A percentile compares a stretch with the other conserved stretches of the same genome.
Conservation (phyloP, 371 early-diverging fungal species). For the Lichtheimia ornata region DNA sequence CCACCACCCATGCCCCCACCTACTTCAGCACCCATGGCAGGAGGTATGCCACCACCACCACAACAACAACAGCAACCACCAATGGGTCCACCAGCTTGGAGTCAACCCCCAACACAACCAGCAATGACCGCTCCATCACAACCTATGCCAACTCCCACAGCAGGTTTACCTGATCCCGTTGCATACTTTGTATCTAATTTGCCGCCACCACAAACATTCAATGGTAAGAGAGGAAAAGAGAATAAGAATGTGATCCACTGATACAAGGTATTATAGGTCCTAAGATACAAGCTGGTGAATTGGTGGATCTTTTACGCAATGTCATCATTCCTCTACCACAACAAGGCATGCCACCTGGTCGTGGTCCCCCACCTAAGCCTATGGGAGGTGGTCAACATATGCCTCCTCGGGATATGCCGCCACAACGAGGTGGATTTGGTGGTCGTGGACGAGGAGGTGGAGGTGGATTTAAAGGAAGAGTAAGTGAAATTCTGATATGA, state of each 20-base stretch:
- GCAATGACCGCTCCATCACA: not conserved
- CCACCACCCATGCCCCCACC: constrained; percentile 11
- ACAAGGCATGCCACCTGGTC: constrained; percentile 19
- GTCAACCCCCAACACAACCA: not conserved
- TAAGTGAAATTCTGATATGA: constrained; percentile 4
- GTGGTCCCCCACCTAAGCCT: constrained; percentile 14
- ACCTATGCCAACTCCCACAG: constrained; percentile 14
- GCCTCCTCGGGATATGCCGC: constrained; percentile 18
- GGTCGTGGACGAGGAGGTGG: constrained; percentile 31
- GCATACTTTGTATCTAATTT: constrained; percentile 59
- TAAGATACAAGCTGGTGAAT: constrained; percentile 45
- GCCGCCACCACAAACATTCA: constrained; percentile 53
- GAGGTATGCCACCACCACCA: constrained; percentile 5
- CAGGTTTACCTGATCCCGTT: constrained; percentile 56
- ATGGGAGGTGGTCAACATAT: constrained; percentile 25
- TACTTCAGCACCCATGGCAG: not conserved
- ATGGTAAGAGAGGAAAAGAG: constrained; percentile 26
- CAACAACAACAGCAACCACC: constrained; percentile 15
- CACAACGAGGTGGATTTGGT: constrained; percentile 28
- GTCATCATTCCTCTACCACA: constrained; percentile 48
- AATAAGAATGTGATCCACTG: no score
- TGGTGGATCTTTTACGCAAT: constrained; percentile 54
- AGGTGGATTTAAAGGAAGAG: constrained; percentile 38
- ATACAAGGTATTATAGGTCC: constrained; percentile 25
- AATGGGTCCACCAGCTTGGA: not conserved